Evolutionary conservation across 768 basidiomycete species (phyloP), one percentile per base, ranked within the genome.

Genomic region (Rhizopogon sp.): DNA sequence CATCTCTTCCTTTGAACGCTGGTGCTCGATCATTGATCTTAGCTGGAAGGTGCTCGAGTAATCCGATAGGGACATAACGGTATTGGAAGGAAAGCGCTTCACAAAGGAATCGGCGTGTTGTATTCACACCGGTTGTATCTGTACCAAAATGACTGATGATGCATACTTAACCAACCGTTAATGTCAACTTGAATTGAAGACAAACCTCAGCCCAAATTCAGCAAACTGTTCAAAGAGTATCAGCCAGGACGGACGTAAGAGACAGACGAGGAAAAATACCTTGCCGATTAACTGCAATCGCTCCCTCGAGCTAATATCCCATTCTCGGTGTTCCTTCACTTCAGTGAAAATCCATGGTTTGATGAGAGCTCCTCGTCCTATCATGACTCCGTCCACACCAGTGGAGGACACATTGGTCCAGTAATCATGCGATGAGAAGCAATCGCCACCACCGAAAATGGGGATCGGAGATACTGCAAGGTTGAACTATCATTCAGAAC

Each of bases 331-430:
- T 65, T 98, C 97, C 67, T 93, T 88, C 65, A 98, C 83, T 70
- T 99, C 97, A 0, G 93, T 96, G 70, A 95, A 96, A 52, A 95
- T 86, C 90, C 90, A 93, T 1, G 92, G 90, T 70, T 99, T 99
- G 70, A 98, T 97, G 47, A 98, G 74, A 0, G 94, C 96, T 0
- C 97, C 97, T 20, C 97, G 78, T 1, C 86, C 97, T 37, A 98
- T 80, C 97, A 99, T 98, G 43, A 98, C 78, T 5, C 95, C 94
- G 65, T 98, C 95, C 0, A 97, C 93, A 5, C 92, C 92, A 28
- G 81, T 84, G n/a, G 74, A 67, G 43, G 92, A 84, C 31, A 94
- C 79, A 43, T 82, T 82, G 14, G 80, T 71, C 82, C 88, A 90
- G 68, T 95, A 95, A 55, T 82, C 87, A 55, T 88, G 76, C 5